These are phyloP conservation scores for Penicillium lividum DNA, from an alignment of 495 filamentous ascomycete genomes.

Conservation along the genomic window DNA sequence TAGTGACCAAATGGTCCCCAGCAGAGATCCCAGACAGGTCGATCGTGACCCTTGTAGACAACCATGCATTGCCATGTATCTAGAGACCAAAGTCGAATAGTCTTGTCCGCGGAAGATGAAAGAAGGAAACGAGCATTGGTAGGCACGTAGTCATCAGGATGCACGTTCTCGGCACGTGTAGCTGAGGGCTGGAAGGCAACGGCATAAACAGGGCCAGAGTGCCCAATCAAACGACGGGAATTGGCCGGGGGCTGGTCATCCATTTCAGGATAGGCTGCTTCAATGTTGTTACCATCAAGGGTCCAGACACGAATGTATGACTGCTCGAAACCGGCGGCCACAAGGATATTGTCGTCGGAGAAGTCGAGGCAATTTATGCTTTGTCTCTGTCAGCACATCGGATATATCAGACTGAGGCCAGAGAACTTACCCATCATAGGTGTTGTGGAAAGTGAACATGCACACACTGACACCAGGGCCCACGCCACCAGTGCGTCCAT, in stretches of 20 bases:
- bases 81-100: conserved; percentile 88
- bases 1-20: conserved; percentile 97
- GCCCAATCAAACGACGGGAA: conserved; percentile 83
- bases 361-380: conserved; percentile 93
- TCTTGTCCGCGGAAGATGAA: conserved; percentile 83
- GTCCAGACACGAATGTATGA: conserved; percentile 96
- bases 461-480: conserved; percentile 79
- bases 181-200: conserved; percentile 88
- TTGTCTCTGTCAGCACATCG: conserved; percentile 25
- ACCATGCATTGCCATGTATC: conserved; percentile 88
- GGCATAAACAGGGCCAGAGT: conserved; percentile 83
- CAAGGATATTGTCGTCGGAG: conserved; percentile 80
- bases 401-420: neutral
- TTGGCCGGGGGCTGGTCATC: conserved; percentile 51
- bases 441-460: conserved; percentile 99
- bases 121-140: conserved; percentile 74
- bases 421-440: conserved; percentile 71
- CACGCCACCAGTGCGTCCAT: conserved; percentile 74
- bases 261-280: conserved; percentile 45
- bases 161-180: conserved; percentile 46
- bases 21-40: conserved; percentile 80
- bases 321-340: conserved; percentile 84
- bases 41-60: conserved; percentile 87
- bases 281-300: conserved; percentile 71
- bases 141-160: conserved; percentile 50